A percentile compares a stretch with the other conserved stretches of the same genome.
Evolutionary conservation across 129 eudicot genomes (phyloP).

Genomic region (Centaurea solstitialis): DNA sequence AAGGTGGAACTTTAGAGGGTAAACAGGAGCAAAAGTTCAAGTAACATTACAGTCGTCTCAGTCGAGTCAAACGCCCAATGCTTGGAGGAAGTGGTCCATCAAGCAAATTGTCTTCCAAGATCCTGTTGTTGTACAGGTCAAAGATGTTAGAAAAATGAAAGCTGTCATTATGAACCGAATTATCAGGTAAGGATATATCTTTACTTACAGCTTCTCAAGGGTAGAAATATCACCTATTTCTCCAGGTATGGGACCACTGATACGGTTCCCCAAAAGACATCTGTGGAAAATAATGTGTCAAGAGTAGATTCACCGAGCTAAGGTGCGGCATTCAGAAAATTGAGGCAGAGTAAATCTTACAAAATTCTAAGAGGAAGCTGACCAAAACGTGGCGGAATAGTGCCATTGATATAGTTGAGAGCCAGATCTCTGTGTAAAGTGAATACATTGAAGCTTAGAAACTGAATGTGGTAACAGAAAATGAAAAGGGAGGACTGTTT

Average conservation of each 20-base stretch:
- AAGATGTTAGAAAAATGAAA: not conserved
- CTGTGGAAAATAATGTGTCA: conserved; percentile 37
- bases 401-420: conserved; percentile 70
- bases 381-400: conserved; percentile 56
- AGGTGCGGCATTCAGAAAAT: not conserved
- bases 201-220: conserved; percentile 73
- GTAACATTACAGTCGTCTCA: conserved; percentile 65
- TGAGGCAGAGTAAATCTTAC: conserved; percentile 46
- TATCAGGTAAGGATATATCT: not conserved
- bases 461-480: too few species aligned
- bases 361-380: conserved; percentile 55
- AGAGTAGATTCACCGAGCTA: conserved; percentile 12
- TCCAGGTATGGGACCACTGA: conserved; percentile 69
- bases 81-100: conserved; percentile 59
- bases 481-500: too few species aligned
- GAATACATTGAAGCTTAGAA: too few species aligned
- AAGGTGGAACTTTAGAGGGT: not conserved
- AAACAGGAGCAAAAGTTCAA: not conserved
- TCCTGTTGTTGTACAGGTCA: conserved; percentile 35
- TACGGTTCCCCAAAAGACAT: conserved; percentile 67
- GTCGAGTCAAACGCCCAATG: conserved; percentile 55
- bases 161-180: not conserved
- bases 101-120: conserved; percentile 59
- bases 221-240: conserved; percentile 74
- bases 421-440: conserved; percentile 64